Evolutionary conservation across 331 rosid species (phyloP).

Genomic region (Pyracantha coccinea): DNA sequence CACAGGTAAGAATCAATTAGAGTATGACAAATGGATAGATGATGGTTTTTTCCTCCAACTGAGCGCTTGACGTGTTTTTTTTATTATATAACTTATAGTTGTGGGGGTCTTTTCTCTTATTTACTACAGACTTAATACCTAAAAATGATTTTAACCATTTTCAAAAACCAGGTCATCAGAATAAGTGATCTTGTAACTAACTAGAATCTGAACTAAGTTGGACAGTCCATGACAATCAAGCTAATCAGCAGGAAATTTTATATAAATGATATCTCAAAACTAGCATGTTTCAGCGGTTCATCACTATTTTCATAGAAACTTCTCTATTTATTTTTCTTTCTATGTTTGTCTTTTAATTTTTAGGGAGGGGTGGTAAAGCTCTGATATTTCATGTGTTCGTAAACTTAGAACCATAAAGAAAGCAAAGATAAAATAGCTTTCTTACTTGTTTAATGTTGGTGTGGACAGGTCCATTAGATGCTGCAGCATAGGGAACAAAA

Average conservation of each 20-base stretch:
- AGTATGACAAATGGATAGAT: too few species aligned
- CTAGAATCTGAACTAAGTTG: not conserved
- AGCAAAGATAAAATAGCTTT: not conserved
- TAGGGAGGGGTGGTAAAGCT: not conserved
- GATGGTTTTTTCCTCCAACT: too few species aligned
- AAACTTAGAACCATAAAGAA: not conserved
- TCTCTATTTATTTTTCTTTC: not conserved
- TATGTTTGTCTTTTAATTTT: not conserved
- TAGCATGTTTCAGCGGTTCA: not conserved
- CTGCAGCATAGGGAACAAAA: conserved; percentile 77
- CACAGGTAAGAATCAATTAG: too few species aligned
- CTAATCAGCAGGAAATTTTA: not conserved
- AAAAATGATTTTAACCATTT: not conserved
- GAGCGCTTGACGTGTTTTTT: too few species aligned
- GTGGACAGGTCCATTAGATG: conserved; percentile 77
- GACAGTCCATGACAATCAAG: not conserved
- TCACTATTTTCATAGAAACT: not conserved
- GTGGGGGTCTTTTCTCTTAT: too few species aligned
- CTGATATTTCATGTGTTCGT: not conserved
- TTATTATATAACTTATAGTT: too few species aligned
- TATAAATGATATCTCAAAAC: not conserved
- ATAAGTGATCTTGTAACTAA: not conserved
- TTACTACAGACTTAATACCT: not conserved
- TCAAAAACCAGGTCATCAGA: not conserved
- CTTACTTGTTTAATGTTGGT: conserved; percentile 61